Percentiles rank a stretch among this genome's conserved stretches.
Evolutionary conservation across 176 grass and related monocot species (phyloP).

Genomic region (Eremochloa ophiuroides): DNA sequence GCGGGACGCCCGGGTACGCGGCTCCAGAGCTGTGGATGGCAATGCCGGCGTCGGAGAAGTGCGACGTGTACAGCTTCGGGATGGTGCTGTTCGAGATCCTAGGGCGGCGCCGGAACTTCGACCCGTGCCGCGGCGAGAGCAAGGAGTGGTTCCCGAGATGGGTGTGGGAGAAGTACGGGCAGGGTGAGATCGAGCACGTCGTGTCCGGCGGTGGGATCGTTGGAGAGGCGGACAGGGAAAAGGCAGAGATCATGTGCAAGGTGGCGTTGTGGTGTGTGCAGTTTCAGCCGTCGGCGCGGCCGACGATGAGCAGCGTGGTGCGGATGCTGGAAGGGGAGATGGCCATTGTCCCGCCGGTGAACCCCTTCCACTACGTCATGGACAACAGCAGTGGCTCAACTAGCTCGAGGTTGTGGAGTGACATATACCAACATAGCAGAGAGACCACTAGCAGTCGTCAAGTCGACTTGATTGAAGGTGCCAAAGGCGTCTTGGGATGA

Average conservation of each 20-base stretch:
- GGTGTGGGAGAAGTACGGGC: constrained; percentile 67
- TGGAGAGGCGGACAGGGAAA: constrained; percentile 30
- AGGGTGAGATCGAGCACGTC: constrained; percentile 24
- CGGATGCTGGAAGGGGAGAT: constrained; percentile 81
- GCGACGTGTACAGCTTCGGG: constrained; percentile 59
- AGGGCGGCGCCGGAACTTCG: constrained; percentile 52
- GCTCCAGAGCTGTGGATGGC: constrained; percentile 76
- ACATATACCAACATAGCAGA: background rate
- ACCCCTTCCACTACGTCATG: constrained; percentile 61
- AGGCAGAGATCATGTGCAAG: constrained; percentile 66
- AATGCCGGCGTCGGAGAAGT: constrained; percentile 54
- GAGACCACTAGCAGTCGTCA: background rate
- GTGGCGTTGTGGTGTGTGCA: constrained; percentile 80
- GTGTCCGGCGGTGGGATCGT: constrained; percentile 24
- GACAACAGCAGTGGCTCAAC: background rate
- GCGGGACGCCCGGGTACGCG: constrained; percentile 57
- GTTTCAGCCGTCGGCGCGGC: constrained; percentile 50
- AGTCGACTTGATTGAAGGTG: too few species aligned
- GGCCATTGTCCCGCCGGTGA: constrained; percentile 53
- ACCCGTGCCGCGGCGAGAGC: constrained; percentile 31
- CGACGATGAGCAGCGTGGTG: constrained; percentile 66
- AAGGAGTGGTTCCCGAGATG: constrained; percentile 65
- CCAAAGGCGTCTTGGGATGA: background rate
- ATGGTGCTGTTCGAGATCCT: constrained; percentile 58
- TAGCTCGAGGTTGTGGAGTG: background rate